Evolutionary conservation across 2,329 filamentous ascomycete genomes (phyloP), one percentile per base, ranked within the genome.

Genomic region (Aspergillus udagawae): DNA sequence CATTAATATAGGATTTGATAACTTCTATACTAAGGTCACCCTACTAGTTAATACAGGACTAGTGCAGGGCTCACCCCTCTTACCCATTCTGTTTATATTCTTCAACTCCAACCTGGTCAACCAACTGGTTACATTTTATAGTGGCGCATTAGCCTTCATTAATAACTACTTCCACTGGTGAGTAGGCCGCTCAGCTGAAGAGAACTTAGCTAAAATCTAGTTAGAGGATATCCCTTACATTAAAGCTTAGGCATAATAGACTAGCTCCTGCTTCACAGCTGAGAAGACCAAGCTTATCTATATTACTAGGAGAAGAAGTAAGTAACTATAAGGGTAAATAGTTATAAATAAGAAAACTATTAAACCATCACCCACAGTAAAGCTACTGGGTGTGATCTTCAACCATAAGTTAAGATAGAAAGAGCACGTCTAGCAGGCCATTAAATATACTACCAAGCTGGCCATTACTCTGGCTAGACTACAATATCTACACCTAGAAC

Each of bases 51-150:
- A 66, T 17, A 48, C 62, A 2, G 60, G 60, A 21, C 61, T 66
- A 1, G 60, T 60, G 14, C 59, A 67, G 49, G 65, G 62, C 1
- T 76, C 70, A 0, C 70, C 66, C 1, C 57, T 77, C 0, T 77
- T 70, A 1, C 70, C 66, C 1, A 68, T 73, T 9, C 58, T 73
- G 6, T 76, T 73, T 55, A 64, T 70, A 17, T 72, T 73, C 63
- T 75, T 71, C 56, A 75, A 76, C 51, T 66, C 66, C 27, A 68
- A 75, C 48, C 66, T 75, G 9, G 69, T 76, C 3, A 59, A 76
- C 41, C 56, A 67, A 47, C 52, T 54, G 0, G 60, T 66, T 12
- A 23, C 58, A 32, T 52, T 4, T 25, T 44, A 63, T n/a, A 57
- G 67, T 25, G 69, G 68, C 9, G 63, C 66, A 42, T 70, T 58